phyloP scores from a whole-genome alignment of 768 basidiomycete species.

The Boletus insuetus region DNA sequence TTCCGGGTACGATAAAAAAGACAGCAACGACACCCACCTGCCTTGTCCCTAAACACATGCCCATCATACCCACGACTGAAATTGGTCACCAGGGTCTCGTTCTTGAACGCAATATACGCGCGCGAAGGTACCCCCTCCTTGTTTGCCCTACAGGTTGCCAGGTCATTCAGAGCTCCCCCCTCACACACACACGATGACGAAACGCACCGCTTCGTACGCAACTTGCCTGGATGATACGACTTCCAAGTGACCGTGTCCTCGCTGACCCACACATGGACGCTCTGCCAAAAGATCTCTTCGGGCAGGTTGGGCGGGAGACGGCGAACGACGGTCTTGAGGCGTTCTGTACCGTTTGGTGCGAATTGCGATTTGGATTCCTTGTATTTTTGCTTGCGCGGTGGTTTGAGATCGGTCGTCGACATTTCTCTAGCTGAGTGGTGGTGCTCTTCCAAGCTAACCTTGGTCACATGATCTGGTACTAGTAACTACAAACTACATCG shows the following conservation, averaged over 20 bases:
- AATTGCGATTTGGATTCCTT: conserved; percentile 34
- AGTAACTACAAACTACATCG: no score
- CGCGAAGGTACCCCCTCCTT: conserved; percentile 85
- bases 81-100: conserved; percentile 60
- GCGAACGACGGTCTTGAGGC: conserved; percentile 85
- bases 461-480: no score
- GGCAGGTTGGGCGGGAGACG: conserved; percentile 90
- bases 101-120: conserved; percentile 90
- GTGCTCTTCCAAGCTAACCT: no score
- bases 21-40: conserved; percentile 50
- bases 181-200: not conserved
- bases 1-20: no score
- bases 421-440: conserved; percentile 6
- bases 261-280: conserved; percentile 79
- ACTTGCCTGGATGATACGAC: conserved; percentile 62
- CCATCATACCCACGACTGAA: conserved; percentile 91
- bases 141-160: conserved; percentile 49
- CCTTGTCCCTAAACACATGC: conserved; percentile 87
- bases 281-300: conserved; percentile 91
- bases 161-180: not conserved
- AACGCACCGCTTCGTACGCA: conserved; percentile 58
- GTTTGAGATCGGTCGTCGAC: conserved; percentile 20
- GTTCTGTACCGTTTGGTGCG: conserved; percentile 41
- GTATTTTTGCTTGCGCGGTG: conserved; percentile 24
- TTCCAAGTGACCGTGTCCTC: conserved; percentile 72